Conservation (phyloP, 192 early-diverging fungal genomes). For the Paraglomus occultum region DNA sequence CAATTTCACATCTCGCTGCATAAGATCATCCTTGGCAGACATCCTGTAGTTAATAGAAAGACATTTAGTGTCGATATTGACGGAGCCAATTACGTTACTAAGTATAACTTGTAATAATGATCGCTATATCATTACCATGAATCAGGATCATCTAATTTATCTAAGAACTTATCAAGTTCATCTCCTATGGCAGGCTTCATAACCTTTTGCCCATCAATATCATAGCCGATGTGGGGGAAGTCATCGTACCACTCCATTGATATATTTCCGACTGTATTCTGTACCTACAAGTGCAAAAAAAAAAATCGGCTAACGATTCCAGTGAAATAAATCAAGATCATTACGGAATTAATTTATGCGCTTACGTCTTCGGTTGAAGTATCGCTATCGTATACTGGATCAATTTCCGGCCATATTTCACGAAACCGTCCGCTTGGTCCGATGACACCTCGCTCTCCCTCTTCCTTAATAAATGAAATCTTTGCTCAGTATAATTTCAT, state of each 20-base stretch:
- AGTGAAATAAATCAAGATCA: not conserved
- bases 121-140: conserved; percentile 56
- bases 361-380: conserved; percentile 86
- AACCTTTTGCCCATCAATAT: conserved; percentile 90
- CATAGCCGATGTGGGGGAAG: conserved; percentile 95
- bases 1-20: conserved; percentile 81
- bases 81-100: not conserved
- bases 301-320: not conserved
- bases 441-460: conserved; percentile 33
- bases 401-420: conserved; percentile 80
- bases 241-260: conserved; percentile 99
- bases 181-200: conserved; percentile 85
- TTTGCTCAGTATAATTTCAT: too few species aligned
- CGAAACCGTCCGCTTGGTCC: conserved; percentile 45
- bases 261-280: conserved; percentile 93
- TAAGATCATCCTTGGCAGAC: conserved; percentile 79
- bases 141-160: conserved; percentile 90
- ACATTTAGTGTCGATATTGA: not conserved
- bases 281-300: too few species aligned
- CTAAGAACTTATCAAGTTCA: conserved; percentile 92
- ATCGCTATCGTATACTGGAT: conserved; percentile 91
- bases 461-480: conserved; percentile 30
- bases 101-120: not conserved
- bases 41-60: conserved; percentile 31
- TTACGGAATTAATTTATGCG: too few species aligned